Evolutionary conservation across 192 early-diverging fungal species (phyloP), one percentile per base, ranked within the genome.

Genomic region (Rhizophagus sp.): DNA sequence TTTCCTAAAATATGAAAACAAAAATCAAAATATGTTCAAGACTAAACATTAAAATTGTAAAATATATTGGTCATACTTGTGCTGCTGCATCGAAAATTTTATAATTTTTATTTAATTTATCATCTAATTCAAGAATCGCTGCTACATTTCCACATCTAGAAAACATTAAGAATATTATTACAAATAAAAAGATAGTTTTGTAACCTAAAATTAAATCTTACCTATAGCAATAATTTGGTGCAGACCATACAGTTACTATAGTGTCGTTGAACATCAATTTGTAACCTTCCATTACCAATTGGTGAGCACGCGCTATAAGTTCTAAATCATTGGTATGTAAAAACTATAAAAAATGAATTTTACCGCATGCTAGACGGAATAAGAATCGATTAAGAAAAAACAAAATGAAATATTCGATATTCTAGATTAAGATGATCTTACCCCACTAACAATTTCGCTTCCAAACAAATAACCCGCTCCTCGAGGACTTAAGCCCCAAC

Each of bases 201-300:
- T 15, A 39, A 25, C 2, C 6, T 25, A 13, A 25, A 6, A 47
- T 12, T 47, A 47, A 33, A 27, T 4, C 52, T 49, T 87, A 88
- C 89, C 97, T 88, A 81, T 99, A 99, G 83, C 98, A 99, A 84
- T 99, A 99, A 88, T 99, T 99, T 79, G 98, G 98, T 12, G 98
- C 98, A 9, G 93, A 95, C 98, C 98, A 99, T 0, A 99, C 98
- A 6, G 98, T 99, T 30, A 98, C 98, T 66, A 97, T 94, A 0
- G 91, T 95, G 36, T 95, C 92, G 64, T 98, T 94, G 84, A 99
- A 99, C 96, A 98, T 97, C 30, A 92, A 83, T 86, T 98, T 98
- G 83, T 95, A 99, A 4, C 94, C 97, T 86, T 98, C 97, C 96
- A 96, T 96, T 27, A 98, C 96, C 82, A 98, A 87, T 86, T 97